Evolutionary conservation across 2,329 filamentous ascomycete species (phyloP).

Genomic region (Tolypocladium sp.): DNA sequence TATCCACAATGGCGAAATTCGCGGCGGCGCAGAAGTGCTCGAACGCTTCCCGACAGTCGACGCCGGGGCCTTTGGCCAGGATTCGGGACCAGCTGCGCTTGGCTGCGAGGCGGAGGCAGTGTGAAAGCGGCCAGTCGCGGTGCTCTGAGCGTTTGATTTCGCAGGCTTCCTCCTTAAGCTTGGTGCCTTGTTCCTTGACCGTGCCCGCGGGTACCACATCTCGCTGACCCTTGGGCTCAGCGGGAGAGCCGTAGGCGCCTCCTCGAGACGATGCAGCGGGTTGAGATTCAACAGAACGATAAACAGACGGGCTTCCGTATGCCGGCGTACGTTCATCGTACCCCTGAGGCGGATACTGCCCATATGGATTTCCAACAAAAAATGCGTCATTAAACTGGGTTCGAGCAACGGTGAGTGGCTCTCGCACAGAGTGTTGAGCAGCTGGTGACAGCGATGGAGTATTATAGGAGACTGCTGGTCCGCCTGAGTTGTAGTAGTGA

Average conservation of each 20-base stretch:
- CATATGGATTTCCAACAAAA: not conserved
- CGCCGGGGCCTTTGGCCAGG: not conserved
- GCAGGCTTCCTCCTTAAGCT: not conserved
- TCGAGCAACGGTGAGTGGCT: not conserved
- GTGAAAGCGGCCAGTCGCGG: constrained; percentile 4
- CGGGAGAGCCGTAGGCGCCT: not conserved
- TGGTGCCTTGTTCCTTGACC: not conserved
- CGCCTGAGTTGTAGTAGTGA: not conserved
- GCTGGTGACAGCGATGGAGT: not conserved
- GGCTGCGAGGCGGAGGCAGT: constrained; percentile 1
- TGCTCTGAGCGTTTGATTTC: constrained; percentile 3
- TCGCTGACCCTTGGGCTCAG: not conserved
- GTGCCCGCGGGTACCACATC: not conserved
- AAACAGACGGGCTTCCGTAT: not conserved
- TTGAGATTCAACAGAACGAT: not conserved
- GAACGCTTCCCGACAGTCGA: not conserved
- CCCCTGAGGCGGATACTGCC: not conserved
- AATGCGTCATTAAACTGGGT: not conserved
- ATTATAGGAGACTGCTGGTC: not conserved
- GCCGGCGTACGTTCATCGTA: not conserved
- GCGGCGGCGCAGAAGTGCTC: not conserved
- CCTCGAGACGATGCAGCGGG: not conserved
- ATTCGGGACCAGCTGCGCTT: not conserved
- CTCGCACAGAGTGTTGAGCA: not conserved
- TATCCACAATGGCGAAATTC: not conserved